Conservation (phyloP, 495 filamentous ascomycete species). For the Pseudoneurospora amorphoporcata region DNA sequence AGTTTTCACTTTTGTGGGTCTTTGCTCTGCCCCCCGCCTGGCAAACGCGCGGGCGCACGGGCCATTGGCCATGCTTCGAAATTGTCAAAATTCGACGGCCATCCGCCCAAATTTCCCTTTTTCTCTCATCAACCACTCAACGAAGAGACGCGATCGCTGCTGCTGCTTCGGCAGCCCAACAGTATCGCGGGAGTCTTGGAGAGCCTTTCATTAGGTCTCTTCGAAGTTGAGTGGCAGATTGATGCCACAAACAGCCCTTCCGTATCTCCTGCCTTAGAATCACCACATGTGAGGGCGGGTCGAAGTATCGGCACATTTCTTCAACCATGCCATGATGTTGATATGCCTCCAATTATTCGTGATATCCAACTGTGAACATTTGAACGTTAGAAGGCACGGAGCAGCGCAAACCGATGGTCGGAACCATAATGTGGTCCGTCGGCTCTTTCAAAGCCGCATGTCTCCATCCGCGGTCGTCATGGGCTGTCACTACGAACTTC, state of each 20-base stretch:
- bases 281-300: slow-evolving; percentile 69
- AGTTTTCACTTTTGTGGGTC: background rate
- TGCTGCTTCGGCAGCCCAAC: slow-evolving; percentile 22
- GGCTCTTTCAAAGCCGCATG: background rate
- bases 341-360: no score
- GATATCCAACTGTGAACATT: no score
- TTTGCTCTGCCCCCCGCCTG: background rate
- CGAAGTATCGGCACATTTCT: slow-evolving; percentile 46
- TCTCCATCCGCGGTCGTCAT: background rate
- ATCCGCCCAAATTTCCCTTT: slow-evolving; percentile 12
- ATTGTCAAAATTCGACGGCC: background rate
- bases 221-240: slow-evolving; percentile 56
- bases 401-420: background rate
- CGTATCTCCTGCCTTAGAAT: slow-evolving; percentile 96
- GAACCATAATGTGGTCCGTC: background rate
- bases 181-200: slow-evolving; percentile 30
- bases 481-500: background rate
- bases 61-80: background rate
- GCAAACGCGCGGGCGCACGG: slow-evolving; percentile 4
- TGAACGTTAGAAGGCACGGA: no score
- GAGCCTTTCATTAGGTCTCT: slow-evolving; percentile 63
- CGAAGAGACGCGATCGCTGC: slow-evolving; percentile 29
- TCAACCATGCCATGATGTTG: background rate
- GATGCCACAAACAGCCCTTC: slow-evolving; percentile 47
- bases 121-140: slow-evolving; percentile 42